Conservation (phyloP, 768 basidiomycete genomes). For the Lactifluus rugatus region DNA sequence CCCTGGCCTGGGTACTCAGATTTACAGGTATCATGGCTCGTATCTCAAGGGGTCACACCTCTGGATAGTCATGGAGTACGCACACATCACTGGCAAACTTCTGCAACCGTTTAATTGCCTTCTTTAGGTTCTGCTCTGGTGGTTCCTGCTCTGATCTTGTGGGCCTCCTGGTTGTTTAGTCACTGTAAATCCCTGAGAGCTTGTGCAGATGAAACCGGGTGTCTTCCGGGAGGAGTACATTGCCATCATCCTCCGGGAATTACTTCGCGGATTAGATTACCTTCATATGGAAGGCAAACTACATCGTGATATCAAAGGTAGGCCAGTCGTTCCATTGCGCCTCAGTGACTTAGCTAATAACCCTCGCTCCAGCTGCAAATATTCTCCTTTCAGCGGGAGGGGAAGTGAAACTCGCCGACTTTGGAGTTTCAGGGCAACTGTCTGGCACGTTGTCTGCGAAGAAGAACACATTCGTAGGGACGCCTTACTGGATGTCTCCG, state of each 20-base stretch:
- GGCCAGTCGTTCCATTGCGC: constrained; percentile 9
- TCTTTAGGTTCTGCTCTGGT: constrained; percentile 82
- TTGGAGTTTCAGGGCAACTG: constrained; percentile 96
- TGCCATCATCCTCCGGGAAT: constrained; percentile 89
- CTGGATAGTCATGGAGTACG: constrained; percentile 98
- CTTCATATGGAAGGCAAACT: constrained; percentile 93
- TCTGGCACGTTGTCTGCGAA: constrained; percentile 87
- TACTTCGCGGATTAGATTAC: constrained; percentile 88
- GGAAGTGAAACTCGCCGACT: constrained; percentile 96
- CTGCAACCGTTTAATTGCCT: background rate
- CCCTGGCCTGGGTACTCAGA: constrained; percentile 13
- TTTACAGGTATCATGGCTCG: constrained; percentile 81
- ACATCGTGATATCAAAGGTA: constrained; percentile 99
- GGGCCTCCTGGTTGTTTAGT: constrained; percentile 25
- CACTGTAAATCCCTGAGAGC: constrained; percentile 2
- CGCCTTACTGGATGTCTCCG: constrained; percentile 99
- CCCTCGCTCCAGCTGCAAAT: constrained; percentile 64
- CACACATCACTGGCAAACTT: background rate
- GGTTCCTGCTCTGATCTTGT: constrained; percentile 97
- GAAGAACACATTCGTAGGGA: constrained; percentile 97
- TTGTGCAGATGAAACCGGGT: constrained; percentile 88
- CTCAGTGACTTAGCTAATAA: background rate
- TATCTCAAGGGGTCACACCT: constrained; percentile 91
- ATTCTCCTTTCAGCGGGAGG: constrained; percentile 86
- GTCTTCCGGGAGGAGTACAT: constrained; percentile 98